phyloP scores from a whole-genome alignment of 352 stramenopile genomes.

The Phytopythium chamaehyphon region DNA sequence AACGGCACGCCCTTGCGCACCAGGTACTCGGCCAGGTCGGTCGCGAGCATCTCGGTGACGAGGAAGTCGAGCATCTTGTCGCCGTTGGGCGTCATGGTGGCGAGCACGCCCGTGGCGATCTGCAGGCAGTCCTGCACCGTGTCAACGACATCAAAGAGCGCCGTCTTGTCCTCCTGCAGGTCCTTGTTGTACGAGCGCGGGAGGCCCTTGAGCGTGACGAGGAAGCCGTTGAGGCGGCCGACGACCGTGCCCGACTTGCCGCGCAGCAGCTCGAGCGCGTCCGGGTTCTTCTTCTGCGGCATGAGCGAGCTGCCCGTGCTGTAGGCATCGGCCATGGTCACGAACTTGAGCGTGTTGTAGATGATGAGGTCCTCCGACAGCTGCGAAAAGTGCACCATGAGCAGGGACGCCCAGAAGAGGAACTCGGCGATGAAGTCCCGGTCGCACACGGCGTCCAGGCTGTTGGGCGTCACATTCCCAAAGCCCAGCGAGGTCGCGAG shows the following conservation, averaged over 20 bases:
- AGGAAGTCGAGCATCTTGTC: slow-evolving; percentile 94
- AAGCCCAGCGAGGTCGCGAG: slow-evolving; percentile 95
- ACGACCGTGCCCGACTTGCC: slow-evolving; percentile 96
- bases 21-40: slow-evolving; percentile 98
- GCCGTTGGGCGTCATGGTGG: slow-evolving; percentile 94
- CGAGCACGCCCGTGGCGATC: slow-evolving; percentile 95
- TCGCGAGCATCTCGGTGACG: slow-evolving; percentile 99
- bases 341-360: slow-evolving; percentile 92
- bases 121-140: slow-evolving; percentile 96
- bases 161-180: slow-evolving; percentile 98
- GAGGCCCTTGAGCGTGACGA: slow-evolving; percentile 96
- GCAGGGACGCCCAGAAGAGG: slow-evolving; percentile 96
- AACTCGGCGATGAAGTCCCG: slow-evolving; percentile 99
- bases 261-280: slow-evolving; percentile 97
- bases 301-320: slow-evolving; percentile 98
- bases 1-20: slow-evolving; percentile 98
- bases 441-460: slow-evolving; percentile 97
- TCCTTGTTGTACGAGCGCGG: slow-evolving; percentile 99
- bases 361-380: slow-evolving; percentile 99
- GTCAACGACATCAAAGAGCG: slow-evolving; percentile 96
- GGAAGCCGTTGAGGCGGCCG: slow-evolving; percentile 93
- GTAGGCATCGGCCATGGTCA: slow-evolving; percentile 97
- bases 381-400: slow-evolving; percentile 96
- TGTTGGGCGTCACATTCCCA: slow-evolving; percentile 92
- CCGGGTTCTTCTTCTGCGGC: slow-evolving; percentile 99